A percentile compares a stretch with the other conserved stretches of the same genome.
phyloP scores from a whole-genome alignment of 2,329 filamentous ascomycete genomes.

The Aspergillus pseudotamarii region DNA sequence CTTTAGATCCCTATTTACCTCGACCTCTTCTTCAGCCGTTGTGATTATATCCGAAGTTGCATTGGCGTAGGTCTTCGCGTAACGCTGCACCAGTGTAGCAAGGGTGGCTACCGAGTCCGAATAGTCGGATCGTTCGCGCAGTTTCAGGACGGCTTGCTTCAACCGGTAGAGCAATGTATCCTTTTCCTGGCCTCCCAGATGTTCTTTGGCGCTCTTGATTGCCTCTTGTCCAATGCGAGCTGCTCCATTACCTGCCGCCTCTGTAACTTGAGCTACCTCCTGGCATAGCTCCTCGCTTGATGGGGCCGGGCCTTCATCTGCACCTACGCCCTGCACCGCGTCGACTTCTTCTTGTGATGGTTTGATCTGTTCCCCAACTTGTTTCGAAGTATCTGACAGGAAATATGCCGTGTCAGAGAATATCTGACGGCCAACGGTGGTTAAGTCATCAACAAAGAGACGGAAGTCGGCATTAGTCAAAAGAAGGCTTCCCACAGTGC shows the following conservation, averaged over 20 bases:
- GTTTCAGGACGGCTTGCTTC: conserved; percentile 72
- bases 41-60: conserved; percentile 68
- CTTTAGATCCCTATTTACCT: conserved; percentile 74
- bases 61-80: conserved; percentile 75
- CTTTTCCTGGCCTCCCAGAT: conserved; percentile 71
- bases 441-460: conserved; percentile 78
- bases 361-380: conserved; percentile 73
- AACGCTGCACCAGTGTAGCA: conserved; percentile 73
- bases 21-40: conserved; percentile 69
- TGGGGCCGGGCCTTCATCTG: conserved; percentile 53
- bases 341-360: conserved; percentile 64
- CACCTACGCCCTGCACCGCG: conserved; percentile 51
- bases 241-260: conserved; percentile 40
- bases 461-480: conserved; percentile 90
- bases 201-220: conserved; percentile 71
- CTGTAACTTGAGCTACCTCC: conserved; percentile 57
- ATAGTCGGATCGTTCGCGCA: conserved; percentile 79
- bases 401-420: conserved; percentile 84
- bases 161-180: conserved; percentile 74
- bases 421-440: conserved; percentile 77
- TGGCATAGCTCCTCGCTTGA: conserved; percentile 64
- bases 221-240: conserved; percentile 57
- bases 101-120: conserved; percentile 82
- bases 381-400: conserved; percentile 72
- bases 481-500: conserved; percentile 80